phyloP scores from a whole-genome alignment of 257 asterid species.

The Orobanche coerulescens region DNA sequence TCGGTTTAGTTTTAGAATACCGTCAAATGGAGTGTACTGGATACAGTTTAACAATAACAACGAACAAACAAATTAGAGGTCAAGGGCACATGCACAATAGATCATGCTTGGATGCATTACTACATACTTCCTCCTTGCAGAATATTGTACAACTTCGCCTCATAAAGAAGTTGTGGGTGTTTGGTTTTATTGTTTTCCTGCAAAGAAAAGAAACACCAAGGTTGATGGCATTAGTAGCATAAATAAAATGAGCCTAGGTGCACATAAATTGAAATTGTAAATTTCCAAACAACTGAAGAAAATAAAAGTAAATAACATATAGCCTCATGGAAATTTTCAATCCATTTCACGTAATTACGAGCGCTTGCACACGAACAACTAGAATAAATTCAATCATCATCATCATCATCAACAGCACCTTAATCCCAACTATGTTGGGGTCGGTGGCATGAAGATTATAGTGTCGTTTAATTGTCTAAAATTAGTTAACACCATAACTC shows the following conservation, averaged over 20 bases:
- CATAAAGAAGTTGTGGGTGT: conserved; percentile 90
- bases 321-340: conserved; percentile 24
- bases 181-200: conserved; percentile 91
- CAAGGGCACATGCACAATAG: conserved; percentile 20
- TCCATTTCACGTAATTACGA: conserved; percentile 1
- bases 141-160: conserved; percentile 83
- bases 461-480: too few relatives aligned
- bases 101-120: conserved; percentile 9
- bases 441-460: too few relatives aligned
- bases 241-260: neutral
- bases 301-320: neutral
- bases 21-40: neutral
- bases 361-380: neutral
- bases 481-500: too few relatives aligned
- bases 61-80: neutral
- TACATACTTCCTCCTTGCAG: conserved; percentile 96
- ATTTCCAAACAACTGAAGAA: neutral
- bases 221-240: conserved; percentile 3
- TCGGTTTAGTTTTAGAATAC: conserved; percentile 6
- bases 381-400: too few relatives aligned
- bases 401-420: too few relatives aligned
- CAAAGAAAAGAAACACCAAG: conserved; percentile 22
- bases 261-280: neutral
- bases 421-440: too few relatives aligned
- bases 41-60: conserved; percentile 4